Evolutionary conservation across 768 basidiomycete species (phyloP).

Genomic region (Lenzites betulinus): DNA sequence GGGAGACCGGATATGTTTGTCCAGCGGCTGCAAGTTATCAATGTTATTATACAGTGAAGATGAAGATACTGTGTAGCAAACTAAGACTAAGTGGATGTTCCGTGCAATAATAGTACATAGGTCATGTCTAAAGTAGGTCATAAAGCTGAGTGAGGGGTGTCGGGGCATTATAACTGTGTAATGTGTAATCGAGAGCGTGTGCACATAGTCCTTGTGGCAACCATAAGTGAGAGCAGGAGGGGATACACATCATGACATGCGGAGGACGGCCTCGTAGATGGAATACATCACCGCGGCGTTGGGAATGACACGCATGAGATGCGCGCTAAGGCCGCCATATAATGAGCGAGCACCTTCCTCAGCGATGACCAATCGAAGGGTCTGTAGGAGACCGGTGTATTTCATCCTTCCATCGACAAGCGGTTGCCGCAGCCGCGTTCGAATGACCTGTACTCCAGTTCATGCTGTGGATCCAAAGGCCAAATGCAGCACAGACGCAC

Average conservation of each 20-base stretch:
- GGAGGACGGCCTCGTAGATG: slow-evolving; percentile 85
- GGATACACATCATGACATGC: slow-evolving; percentile 44
- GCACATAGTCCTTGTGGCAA: neutral
- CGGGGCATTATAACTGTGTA: slow-evolving; percentile 7
- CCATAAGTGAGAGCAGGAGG: neutral
- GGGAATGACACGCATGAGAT: slow-evolving; percentile 95
- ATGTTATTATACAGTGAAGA: slow-evolving; percentile 12
- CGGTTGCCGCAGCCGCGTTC: slow-evolving; percentile 91
- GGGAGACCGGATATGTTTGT: no score
- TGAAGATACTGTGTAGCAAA: slow-evolving; percentile 8
- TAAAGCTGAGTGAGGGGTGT: slow-evolving; percentile 10
- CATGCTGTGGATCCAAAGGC: slow-evolving; percentile 1
- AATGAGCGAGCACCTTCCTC: slow-evolving; percentile 88
- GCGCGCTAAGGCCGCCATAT: slow-evolving; percentile 92
- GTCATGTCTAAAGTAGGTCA: slow-evolving; percentile 7
- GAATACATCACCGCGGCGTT: slow-evolving; percentile 98
- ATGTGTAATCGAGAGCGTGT: slow-evolving; percentile 14
- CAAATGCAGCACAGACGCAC: slow-evolving; percentile 45
- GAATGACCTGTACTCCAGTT: slow-evolving; percentile 62
- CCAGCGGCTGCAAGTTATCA: no score
- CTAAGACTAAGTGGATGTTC: slow-evolving; percentile 16
- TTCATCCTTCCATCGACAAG: slow-evolving; percentile 74
- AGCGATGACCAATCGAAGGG: slow-evolving; percentile 77
- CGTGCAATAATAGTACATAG: slow-evolving; percentile 16
- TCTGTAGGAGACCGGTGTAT: slow-evolving; percentile 86